Base-by-base conservation (phyloP, 1,284 basidiomycete genomes). In the Neolentinus lepideus region DNA sequence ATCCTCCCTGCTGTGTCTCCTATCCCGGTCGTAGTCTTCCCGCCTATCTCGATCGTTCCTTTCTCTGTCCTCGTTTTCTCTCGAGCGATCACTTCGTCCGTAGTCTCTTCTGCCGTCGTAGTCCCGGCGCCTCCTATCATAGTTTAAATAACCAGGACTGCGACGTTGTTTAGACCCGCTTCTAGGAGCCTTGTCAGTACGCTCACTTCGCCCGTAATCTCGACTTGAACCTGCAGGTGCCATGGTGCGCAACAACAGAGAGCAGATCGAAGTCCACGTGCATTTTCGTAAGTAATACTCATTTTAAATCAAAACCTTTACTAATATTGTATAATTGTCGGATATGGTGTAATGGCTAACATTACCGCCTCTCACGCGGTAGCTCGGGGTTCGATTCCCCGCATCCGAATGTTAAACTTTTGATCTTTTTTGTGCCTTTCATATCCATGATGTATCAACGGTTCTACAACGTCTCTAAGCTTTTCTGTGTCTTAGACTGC, bases 331-430 rank as follows among this genome's bases (percentile, higher is more conserved):
- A 43, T 43, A 43, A 43, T 43, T 21, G 25, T 50, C 47, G 24
- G 47, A 50, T 50, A 50, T 50, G 47, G 47, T 50, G 47, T 50
- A 50, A 50, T 29, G 47, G 47, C 22, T 50, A 50, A 50, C 47
- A 50, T 50, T 50, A 29, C 47, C 47, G 47, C 47, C 47, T 50
- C 27, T 50, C 47, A 50, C 79, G 83, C 83, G 81, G 80, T 77
- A 84, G 83, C 83, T 83, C 83, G 81, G 81, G 82, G 82, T 84
- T 84, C 82, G 80, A 83, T 82, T 84, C 81, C 83, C 82, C 81
- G 82, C 83, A 82, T 75, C 80, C 74, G 78, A 80, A 35, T n/a
- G n/a, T n/a, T n/a, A 35, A 35, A 16, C 33, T 9, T 35, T 9
- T 35, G 16, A 35, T 35, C 16, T 35, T 35, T 9, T 35, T n/a